Evolutionary conservation across 208 protist genomes (phyloP).

Genomic region (Crithidia sp.): DNA sequence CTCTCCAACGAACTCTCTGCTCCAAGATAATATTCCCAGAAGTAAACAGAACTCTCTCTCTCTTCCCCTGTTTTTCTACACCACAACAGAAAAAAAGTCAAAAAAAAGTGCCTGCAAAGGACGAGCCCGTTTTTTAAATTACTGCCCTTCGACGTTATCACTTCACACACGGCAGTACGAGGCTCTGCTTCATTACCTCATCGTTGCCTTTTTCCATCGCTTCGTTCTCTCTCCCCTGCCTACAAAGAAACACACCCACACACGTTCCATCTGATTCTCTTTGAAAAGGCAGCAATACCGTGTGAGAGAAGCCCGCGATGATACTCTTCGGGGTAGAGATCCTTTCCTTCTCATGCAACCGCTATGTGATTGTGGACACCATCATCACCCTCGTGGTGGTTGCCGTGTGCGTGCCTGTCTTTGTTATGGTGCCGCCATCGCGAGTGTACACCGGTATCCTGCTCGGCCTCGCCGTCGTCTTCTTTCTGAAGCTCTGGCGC

Average conservation of each 20-base stretch:
- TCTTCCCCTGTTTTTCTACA: too few relatives aligned
- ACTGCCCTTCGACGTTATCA: too few relatives aligned
- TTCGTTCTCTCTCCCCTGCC: too few relatives aligned
- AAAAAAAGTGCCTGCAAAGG: too few relatives aligned
- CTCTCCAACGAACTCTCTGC: neutral
- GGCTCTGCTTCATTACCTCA: too few relatives aligned
- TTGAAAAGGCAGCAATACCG: too few relatives aligned
- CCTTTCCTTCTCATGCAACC: conserved; percentile 13
- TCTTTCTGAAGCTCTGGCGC: conserved; percentile 53
- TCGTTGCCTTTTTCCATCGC: too few relatives aligned
- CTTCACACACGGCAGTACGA: too few relatives aligned
- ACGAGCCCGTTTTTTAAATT: too few relatives aligned
- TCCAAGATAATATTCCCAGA: too few relatives aligned
- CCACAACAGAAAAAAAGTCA: too few relatives aligned
- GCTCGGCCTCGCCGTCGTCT: conserved; percentile 34
- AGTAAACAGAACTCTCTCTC: too few relatives aligned
- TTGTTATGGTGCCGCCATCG: conserved; percentile 23
- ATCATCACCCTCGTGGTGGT: conserved; percentile 20
- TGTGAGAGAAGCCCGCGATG: neutral
- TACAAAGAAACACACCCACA: neutral
- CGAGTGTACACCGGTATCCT: conserved; percentile 47
- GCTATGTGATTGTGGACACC: conserved; percentile 22
- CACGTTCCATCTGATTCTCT: neutral
- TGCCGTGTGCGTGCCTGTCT: conserved; percentile 33
- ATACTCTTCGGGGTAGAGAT: conserved; percentile 17